Percentiles rank a stretch among this genome's conserved stretches.
Conservation (phyloP, 2,329 filamentous ascomycete species). For the Podosphaera fusca region DNA sequence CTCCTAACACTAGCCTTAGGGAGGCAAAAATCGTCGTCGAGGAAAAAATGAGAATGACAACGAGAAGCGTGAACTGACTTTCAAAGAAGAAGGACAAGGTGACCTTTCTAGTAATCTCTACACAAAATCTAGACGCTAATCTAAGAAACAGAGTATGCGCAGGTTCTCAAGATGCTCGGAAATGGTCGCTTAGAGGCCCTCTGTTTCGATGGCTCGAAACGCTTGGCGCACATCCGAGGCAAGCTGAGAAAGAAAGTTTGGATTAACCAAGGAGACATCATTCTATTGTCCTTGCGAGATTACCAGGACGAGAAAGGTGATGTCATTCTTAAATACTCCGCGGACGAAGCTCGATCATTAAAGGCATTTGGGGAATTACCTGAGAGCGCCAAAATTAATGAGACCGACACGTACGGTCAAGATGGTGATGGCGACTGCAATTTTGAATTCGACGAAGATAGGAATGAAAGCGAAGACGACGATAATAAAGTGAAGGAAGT, state of each 20-base stretch:
- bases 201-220: constrained; percentile 85
- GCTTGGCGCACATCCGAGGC: constrained; percentile 68
- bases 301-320: constrained; percentile 90
- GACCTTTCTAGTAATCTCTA: constrained; percentile 9
- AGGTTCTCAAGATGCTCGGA: constrained; percentile 86
- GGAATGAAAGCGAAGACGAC: constrained; percentile 33
- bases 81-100: constrained; percentile 95
- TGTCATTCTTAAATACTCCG: constrained; percentile 83
- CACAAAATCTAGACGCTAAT: constrained; percentile 4
- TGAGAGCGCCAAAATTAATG: constrained; percentile 98
- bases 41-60: constrained; percentile 99
- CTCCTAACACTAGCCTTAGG: constrained; percentile 27
- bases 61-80: constrained; percentile 93
- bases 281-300: constrained; percentile 67
- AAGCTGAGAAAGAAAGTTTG: constrained; percentile 99
- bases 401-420: constrained; percentile 84
- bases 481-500: constrained; percentile 51
- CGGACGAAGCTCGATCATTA: constrained; percentile 83
- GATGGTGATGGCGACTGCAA: constrained; percentile 87
- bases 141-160: constrained; percentile 39
- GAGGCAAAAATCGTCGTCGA: constrained; percentile 93
- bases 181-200: constrained; percentile 77
- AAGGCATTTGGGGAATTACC: constrained; percentile 96
- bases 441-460: constrained; percentile 96
- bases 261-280: constrained; percentile 97